Evolutionary conservation across 768 basidiomycete species (phyloP).

Genomic region (Suillus subaureus): DNA sequence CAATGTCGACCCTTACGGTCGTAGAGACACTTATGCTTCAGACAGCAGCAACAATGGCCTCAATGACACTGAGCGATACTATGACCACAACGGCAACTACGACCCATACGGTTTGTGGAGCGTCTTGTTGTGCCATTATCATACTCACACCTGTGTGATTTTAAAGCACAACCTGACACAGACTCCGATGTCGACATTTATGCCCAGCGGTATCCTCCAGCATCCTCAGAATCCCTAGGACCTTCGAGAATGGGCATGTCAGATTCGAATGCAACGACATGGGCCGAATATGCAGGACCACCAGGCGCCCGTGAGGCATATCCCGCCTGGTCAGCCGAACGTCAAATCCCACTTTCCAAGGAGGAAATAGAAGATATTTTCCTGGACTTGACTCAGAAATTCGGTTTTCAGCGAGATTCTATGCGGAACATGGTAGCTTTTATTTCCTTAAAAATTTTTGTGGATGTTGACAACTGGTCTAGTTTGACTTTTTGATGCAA

Average conservation of each 20-base stretch:
- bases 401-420: constrained; percentile 94
- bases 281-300: constrained; percentile 59
- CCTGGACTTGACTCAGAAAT: constrained; percentile 96
- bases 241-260: constrained; percentile 61
- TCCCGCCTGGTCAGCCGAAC: constrained; percentile 91
- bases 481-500: constrained; percentile 99
- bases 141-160: constrained; percentile 17
- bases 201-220: constrained; percentile 63
- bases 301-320: constrained; percentile 78
- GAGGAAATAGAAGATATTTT: constrained; percentile 99
- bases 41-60: constrained; percentile 66
- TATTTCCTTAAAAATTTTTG: constrained; percentile 1
- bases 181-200: constrained; percentile 83
- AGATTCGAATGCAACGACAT: constrained; percentile 75
- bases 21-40: constrained; percentile 69
- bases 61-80: constrained; percentile 52
- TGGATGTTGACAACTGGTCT: constrained; percentile 15
- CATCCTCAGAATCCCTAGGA: constrained; percentile 74
- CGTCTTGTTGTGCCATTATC: constrained; percentile 9
- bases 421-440: constrained; percentile 90
- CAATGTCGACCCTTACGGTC: constrained; percentile 59
- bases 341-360: constrained; percentile 95
- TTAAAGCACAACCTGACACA: constrained; percentile 73
- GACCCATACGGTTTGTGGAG: constrained; percentile 58
- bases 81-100: constrained; percentile 65